A percentile compares a stretch with the other conserved stretches of the same genome.
Evolutionary conservation across 371 early-diverging fungal genomes (phyloP).

Genomic region (Mortierella sp.): DNA sequence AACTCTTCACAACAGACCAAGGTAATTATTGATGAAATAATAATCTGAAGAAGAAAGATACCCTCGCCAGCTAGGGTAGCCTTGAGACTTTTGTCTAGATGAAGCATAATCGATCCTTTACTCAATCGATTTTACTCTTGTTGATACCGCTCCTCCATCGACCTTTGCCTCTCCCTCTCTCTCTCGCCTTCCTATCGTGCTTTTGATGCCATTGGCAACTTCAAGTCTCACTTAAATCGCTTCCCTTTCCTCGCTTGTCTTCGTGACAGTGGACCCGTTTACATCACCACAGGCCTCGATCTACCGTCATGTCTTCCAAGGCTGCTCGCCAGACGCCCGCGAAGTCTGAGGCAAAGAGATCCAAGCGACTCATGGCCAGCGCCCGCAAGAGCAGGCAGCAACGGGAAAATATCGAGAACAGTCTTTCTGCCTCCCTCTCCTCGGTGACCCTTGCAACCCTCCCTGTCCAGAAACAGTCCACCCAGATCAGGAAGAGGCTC

Average conservation of each 20-base stretch:
- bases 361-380: constrained; percentile 20
- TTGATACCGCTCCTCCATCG: not conserved
- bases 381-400: constrained; percentile 22
- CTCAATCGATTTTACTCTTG: not conserved
- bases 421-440: constrained; percentile 7
- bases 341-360: constrained; percentile 23
- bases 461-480: constrained; percentile 44
- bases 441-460: constrained; percentile 28
- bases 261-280: not conserved
- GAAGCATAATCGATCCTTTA: constrained; percentile 2
- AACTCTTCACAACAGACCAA: not conserved
- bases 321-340: constrained; percentile 27
- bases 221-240: not conserved
- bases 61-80: no score
- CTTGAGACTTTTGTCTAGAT: not conserved
- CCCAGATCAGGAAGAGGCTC: constrained; percentile 41
- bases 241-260: not conserved
- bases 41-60: not conserved
- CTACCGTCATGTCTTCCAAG: constrained; percentile 33
- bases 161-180: not conserved
- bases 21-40: not conserved
- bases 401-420: constrained; percentile 44
- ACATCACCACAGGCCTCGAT: not conserved
- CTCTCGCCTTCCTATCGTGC: not conserved
- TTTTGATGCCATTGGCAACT: constrained; percentile 7